Base-by-base conservation (phyloP, 164 flowering plant species). In the Liquidambar formosana region DNA sequence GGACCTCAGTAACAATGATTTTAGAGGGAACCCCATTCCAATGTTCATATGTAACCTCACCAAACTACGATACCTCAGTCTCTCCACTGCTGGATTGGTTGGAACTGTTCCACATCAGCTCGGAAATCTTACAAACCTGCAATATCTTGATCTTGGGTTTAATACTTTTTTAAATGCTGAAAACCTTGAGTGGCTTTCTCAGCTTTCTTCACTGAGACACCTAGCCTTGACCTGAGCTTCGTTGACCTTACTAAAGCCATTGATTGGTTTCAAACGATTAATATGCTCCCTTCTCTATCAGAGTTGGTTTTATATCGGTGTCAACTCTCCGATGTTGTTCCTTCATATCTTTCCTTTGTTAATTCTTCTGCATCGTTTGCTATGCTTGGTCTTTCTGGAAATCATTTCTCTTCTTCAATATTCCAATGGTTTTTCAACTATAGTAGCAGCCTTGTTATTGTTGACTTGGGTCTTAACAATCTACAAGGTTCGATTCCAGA, bases 21-120 rank as follows among this genome's bases (percentile, higher is more conserved):
- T n/a, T n/a, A n/a, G n/a, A 43, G 8, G 15, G 27, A 64, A 53
- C 63, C 79, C 70, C 79, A 26, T 81, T 15, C 80, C 82, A 25
- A 19, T 44, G 2, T 76, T 77, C 59, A 41, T 79, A 26, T 79
- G 80, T 22, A 71, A 72, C 1, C 10, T 82, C 3, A 22, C 18
- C 1, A 26, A 48, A 1, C 61, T 82, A 63, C 33, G 18, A 10
- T 43, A 10, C 25, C 81, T 80, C 65, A 73, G 78, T 61, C 74
- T 80, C n/a, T n/a, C n/a, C n/a, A n/a, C n/a, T n/a, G n/a, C n/a
- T n/a, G n/a, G n/a, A n/a, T 4, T 11, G 48, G 1, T 0, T 22
- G 15, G 68, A 57, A n/a, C n/a, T n/a, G n/a, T n/a, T n/a, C n/a
- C n/a, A n/a, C n/a, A n/a, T n/a, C n/a, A n/a, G n/a, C n/a, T n/a